Conservation (phyloP, 495 filamentous ascomycete genomes). For the Aspergillus mulundensis region DNA sequence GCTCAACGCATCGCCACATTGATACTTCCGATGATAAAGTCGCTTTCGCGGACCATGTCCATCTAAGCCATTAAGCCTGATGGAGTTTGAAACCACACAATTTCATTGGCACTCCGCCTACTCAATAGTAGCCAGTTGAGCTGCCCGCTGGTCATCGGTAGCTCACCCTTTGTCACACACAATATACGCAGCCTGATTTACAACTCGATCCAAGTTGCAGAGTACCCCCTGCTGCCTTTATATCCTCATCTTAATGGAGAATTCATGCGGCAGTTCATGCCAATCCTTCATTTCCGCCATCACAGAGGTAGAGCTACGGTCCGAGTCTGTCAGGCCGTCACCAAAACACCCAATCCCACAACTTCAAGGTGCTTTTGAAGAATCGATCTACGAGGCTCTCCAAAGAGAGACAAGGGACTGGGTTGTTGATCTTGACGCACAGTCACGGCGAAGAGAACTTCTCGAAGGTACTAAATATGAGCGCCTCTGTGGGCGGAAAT, state of each 20-base stretch:
- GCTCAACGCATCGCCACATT: neutral
- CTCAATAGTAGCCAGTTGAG: neutral
- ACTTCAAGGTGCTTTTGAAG: conserved; percentile 90
- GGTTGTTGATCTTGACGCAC: conserved; percentile 58
- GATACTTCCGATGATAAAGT: no score
- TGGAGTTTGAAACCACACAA: conserved; percentile 10
- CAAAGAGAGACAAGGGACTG: conserved; percentile 45
- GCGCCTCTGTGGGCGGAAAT: conserved; percentile 63
- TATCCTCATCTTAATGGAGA: conserved; percentile 2
- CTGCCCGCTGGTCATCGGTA: conserved; percentile 2
- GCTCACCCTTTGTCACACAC: neutral
- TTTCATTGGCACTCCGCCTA: conserved; percentile 8
- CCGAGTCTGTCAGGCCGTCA: conserved; percentile 21
- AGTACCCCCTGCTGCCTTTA: neutral
- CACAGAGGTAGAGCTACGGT: conserved; percentile 2
- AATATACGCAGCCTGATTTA: neutral
- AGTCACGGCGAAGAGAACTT: conserved; percentile 62
- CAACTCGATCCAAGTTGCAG: neutral
- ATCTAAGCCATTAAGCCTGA: conserved; percentile 1
- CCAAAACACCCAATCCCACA: conserved; percentile 74
- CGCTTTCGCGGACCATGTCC: neutral
- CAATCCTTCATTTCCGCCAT: conserved; percentile 5
- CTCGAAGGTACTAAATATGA: conserved; percentile 62
- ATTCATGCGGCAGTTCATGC: neutral
- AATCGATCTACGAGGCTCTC: conserved; percentile 74